Evolutionary conservation across 2,329 filamentous ascomycete genomes (phyloP).

Genomic region (Fusarium fujikuroi): DNA sequence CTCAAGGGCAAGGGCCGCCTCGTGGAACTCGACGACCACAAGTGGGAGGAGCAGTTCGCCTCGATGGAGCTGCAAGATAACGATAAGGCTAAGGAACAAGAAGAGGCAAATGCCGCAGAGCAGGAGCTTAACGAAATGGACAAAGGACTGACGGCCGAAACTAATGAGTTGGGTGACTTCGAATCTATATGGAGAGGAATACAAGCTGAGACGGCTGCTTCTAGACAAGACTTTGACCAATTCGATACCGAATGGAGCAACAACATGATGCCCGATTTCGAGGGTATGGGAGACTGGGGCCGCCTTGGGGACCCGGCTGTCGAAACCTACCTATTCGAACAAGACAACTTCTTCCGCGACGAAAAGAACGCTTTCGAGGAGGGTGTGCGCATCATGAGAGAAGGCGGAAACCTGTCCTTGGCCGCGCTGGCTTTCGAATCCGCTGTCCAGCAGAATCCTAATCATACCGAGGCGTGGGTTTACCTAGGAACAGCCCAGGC

Average conservation of each 20-base stretch:
- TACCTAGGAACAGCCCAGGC: constrained; percentile 92
- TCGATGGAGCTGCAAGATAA: constrained; percentile 79
- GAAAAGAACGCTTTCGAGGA: constrained; percentile 89
- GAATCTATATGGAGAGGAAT: constrained; percentile 90
- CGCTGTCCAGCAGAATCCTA: constrained; percentile 87
- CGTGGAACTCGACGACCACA: constrained; percentile 90
- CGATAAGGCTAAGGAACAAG: constrained; percentile 64
- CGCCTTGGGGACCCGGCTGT: constrained; percentile 79
- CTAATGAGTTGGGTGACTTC: constrained; percentile 84
- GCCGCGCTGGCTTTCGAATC: constrained; percentile 96
- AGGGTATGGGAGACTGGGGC: constrained; percentile 71
- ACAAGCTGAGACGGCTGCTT: constrained; percentile 77
- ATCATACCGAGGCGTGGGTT: constrained; percentile 93
- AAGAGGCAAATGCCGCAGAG: constrained; percentile 78
- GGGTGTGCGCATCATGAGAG: constrained; percentile 90
- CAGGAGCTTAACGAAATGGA: constrained; percentile 90
- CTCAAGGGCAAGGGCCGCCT: constrained; percentile 89
- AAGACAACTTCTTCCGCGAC: constrained; percentile 88
- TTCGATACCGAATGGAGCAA: constrained; percentile 84
- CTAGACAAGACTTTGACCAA: constrained; percentile 73
- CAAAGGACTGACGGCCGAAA: constrained; percentile 72
- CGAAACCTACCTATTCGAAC: constrained; percentile 93
- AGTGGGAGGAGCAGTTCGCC: constrained; percentile 97
- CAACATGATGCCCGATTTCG: constrained; percentile 66
- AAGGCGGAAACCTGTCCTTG: constrained; percentile 92